Evolutionary conservation across 495 filamentous ascomycete genomes (phyloP), one percentile per base, ranked within the genome.

Genomic region (Lichina pygmaea): DNA sequence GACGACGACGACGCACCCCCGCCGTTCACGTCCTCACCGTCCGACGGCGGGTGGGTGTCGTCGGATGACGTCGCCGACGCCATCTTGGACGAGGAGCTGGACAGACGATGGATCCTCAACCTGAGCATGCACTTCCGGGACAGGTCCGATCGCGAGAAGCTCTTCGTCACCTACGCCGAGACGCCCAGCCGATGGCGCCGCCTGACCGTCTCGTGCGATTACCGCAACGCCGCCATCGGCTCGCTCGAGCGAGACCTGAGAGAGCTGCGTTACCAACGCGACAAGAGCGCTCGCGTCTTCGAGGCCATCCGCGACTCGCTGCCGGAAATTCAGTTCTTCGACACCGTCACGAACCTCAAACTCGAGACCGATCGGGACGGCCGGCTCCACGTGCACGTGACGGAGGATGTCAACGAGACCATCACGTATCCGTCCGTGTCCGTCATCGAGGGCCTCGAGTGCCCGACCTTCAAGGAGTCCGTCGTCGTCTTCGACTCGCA

Each of bases 91-190:
- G 71, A 77, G 49, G 89, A 95, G 60, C 65, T 93, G 50, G 85
- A 94, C 51, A 67, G 67, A 47, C 75, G 73, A 57, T 97, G 89
- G 89, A 94, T 95, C 47, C 66, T 97, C 49, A 97, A 97, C 53
- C 67, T 97, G 46, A 93, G 85, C 61, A 95, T 97, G 89, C 84
- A 93, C 62, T 95, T 94, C 56, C 77, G 86, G 44, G 89, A 97
- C 60, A 77, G 79, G 50, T 93, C 89, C 9, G 83, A 80, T 45
- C 73, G 91, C 37, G 89, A 95, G 60, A 95, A 97, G 59, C 95
- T 97, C 64, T 97, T 97, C 60, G 77, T 97, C 46, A 95, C 89
- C 8, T 95, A 81, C 58, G 81, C 84, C 43, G 77, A 89, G 55
- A 71, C 71, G 34, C 68, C 74, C 15, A 79, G 72, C 44, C 67